Percentiles rank a stretch among this genome's conserved stretches.
Conservation (phyloP, 2,329 filamentous ascomycete species). For the Cadophora sp. region DNA sequence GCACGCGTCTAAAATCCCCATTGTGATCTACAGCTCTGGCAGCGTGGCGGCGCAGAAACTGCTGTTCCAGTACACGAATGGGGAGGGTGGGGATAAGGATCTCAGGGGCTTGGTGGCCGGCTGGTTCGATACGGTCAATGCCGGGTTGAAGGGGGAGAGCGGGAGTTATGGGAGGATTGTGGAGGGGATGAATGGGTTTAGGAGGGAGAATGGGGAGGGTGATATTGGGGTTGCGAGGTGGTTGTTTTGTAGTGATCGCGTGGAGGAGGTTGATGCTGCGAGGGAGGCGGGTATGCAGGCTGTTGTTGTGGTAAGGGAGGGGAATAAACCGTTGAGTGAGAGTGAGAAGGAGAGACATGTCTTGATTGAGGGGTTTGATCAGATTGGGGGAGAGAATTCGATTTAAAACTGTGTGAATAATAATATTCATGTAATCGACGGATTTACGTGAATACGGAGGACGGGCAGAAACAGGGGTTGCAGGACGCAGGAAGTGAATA, state of each 20-base stretch:
- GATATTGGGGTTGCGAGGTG: slow-evolving; percentile 58
- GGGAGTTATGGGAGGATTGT: slow-evolving; percentile 63
- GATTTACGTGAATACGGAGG: too few relatives aligned
- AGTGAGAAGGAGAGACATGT: slow-evolving; percentile 49
- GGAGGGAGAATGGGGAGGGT: slow-evolving; percentile 39
- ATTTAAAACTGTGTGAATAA: not conserved
- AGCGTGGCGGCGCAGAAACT: slow-evolving; percentile 83
- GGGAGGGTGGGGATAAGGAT: slow-evolving; percentile 52
- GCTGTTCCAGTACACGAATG: slow-evolving; percentile 69
- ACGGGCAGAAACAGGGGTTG: too few relatives aligned
- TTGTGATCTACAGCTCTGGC: slow-evolving; percentile 84
- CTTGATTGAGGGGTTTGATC: slow-evolving; percentile 43
- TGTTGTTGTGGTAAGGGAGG: slow-evolving; percentile 68
- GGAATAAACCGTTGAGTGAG: slow-evolving; percentile 68
- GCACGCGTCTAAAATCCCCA: slow-evolving; percentile 58
- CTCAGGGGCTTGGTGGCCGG: slow-evolving; percentile 64
- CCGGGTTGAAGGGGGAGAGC: slow-evolving; percentile 73
- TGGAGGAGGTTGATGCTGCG: slow-evolving; percentile 71
- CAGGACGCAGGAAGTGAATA: too few relatives aligned
- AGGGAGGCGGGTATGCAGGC: slow-evolving; percentile 67
- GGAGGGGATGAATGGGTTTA: not conserved
- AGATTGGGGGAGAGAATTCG: slow-evolving; percentile 17
- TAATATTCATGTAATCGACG: too few relatives aligned
- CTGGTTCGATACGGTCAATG: slow-evolving; percentile 84
- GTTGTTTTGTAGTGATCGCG: slow-evolving; percentile 84